phyloP scores from a whole-genome alignment of 306 rosid species.

The Quercus rubra region DNA sequence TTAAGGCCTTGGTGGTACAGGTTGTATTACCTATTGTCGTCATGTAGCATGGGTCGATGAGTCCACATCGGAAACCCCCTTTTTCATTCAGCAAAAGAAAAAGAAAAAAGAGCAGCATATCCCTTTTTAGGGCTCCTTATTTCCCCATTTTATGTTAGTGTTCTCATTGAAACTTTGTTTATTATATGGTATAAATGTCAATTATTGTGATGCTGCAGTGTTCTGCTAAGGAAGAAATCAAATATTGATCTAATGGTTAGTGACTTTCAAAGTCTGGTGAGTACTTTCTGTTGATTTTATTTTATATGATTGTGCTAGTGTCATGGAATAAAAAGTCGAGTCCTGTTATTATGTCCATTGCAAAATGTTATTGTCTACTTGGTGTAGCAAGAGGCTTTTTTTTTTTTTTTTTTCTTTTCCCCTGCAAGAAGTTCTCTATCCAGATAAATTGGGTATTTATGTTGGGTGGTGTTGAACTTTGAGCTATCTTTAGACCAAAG shows the following conservation, averaged over 20 bases:
- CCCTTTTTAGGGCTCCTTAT: background rate
- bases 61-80: no score
- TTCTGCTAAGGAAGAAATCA: constrained; percentile 60
- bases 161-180: background rate
- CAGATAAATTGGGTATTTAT: background rate
- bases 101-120: background rate
- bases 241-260: constrained; percentile 47
- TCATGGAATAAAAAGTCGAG: background rate
- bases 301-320: background rate
- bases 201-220: constrained; percentile 42
- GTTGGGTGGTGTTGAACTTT: background rate
- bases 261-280: constrained; percentile 66
- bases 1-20: no score
- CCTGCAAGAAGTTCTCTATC: background rate
- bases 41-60: no score
- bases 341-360: background rate
- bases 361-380: background rate
- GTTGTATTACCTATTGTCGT: no score
- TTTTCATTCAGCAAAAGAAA: no score
- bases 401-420: background rate
- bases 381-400: background rate
- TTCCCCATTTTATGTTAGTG: background rate
- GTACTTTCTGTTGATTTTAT: constrained; percentile 2
- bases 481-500: constrained; percentile 3
- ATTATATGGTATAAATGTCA: background rate